Base-by-base conservation (phyloP, 2,329 filamentous ascomycete species). In the Aspergillus sclerotialis region DNA sequence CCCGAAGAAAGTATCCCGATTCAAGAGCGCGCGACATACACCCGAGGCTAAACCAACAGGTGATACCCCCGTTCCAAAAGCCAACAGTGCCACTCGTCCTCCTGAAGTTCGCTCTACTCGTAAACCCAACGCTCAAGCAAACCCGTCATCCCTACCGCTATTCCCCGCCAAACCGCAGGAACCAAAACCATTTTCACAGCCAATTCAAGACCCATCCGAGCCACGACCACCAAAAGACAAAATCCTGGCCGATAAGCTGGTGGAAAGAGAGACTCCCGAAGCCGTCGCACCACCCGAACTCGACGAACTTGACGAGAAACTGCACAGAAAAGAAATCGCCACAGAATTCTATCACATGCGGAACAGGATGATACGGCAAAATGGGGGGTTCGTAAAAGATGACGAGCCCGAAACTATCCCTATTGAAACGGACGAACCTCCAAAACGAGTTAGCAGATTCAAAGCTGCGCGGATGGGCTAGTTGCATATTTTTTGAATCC, bases 291-390 rank as follows among this genome's bases (percentile, higher is more conserved):
- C 44, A 35, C 65, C 65, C 1, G 67, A 72, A 40, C 76, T 77
- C 0, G 76, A 84, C 45, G 80, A 84, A 44, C 68, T 90, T 25
- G 83, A 94, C 47, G 76, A 83, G 4, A 70, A 78, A 13, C 66
- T 89, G 18, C 69, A 90, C 32, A 75, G 83, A 34, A 79, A 84
- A 42, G 83, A 94, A 57, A 79, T 94, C 10, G 81, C 84, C 6
- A 76, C 78, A 24, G 84, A 93, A 53, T 94, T 94, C 59, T 83
- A 94, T 57, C 79, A 77, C 28, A 71, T 85, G 58, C 82, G 90
- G 13, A 94, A 89, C 55, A 77, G 76, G 50, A 80, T 93, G 61
- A 88, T 95, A 35, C 78, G 87, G 46, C 75, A 80, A 48, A 78
- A 92, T 49, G 88, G 88, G 33, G 88, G 88, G 3, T 94, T 94